Conservation (phyloP, 129 eudicot species). For the Pittosporum tobira region DNA sequence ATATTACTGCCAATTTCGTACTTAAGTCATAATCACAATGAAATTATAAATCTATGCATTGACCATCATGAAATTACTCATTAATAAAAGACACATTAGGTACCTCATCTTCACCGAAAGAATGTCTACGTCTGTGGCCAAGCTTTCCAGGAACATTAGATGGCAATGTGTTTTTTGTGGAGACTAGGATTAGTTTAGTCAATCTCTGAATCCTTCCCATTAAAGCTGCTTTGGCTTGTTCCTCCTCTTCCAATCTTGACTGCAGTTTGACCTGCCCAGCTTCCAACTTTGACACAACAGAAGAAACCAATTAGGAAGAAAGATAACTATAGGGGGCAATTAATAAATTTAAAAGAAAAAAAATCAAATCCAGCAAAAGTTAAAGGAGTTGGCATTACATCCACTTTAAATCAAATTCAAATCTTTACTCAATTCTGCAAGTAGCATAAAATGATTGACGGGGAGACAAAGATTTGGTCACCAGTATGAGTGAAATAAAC, state of each 20-base stretch:
- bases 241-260: constrained; percentile 89
- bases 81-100: neutral
- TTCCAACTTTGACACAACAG: constrained; percentile 47
- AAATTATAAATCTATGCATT: neutral
- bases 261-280: constrained; percentile 73
- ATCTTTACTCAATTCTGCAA: no score
- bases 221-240: constrained; percentile 81
- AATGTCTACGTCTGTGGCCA: constrained; percentile 59
- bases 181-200: constrained; percentile 73
- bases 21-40: neutral
- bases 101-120: constrained; percentile 90
- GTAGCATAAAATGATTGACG: no score
- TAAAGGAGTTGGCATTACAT: neutral
- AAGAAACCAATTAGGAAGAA: neutral
- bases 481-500: no score
- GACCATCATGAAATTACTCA: neutral
- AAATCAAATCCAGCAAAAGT: neutral
- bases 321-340: neutral
- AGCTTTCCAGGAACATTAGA: constrained; percentile 37
- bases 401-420: neutral
- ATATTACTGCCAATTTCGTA: neutral
- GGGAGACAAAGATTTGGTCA: no score
- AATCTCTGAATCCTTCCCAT: constrained; percentile 87
- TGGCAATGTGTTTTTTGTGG: constrained; percentile 56
- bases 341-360: neutral